These are phyloP conservation scores for Crucihimalaya himalaica DNA, from an alignment of 345 rosid genomes.

Conservation along the genomic window DNA sequence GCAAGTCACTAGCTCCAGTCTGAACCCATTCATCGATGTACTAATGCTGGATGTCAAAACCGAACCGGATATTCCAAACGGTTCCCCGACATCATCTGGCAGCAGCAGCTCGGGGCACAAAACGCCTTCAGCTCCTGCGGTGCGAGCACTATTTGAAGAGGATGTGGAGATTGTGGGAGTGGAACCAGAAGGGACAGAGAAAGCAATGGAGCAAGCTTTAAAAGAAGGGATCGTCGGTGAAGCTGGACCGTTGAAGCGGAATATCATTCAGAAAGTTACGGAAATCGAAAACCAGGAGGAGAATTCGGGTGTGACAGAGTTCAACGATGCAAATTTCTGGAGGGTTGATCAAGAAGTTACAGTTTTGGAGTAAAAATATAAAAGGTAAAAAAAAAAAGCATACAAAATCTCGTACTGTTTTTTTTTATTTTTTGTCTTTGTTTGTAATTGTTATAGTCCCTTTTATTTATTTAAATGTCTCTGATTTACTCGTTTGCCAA, in stretches of 20 bases:
- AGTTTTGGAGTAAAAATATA: constrained; percentile 57
- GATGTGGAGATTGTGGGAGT: constrained; percentile 96
- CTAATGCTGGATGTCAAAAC: constrained; percentile 43
- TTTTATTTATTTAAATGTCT: background rate
- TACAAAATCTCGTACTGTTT: background rate
- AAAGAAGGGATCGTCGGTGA: constrained; percentile 96
- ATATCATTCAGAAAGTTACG: constrained; percentile 46
- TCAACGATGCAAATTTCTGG: constrained; percentile 94
- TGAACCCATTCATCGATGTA: constrained; percentile 67
- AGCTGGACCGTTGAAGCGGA: constrained; percentile 85
- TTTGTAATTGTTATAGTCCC: background rate
- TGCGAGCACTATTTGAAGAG: constrained; percentile 82
- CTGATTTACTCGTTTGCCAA: background rate
- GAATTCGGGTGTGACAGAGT: constrained; percentile 64
- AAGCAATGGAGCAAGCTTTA: constrained; percentile 93
- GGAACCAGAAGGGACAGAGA: constrained; percentile 85
- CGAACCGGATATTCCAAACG: constrained; percentile 58
- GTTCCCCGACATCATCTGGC: constrained; percentile 53
- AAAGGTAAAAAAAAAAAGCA: background rate
- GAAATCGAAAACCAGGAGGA: constrained; percentile 62
- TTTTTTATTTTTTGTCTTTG: background rate
- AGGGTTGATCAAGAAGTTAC: constrained; percentile 88
- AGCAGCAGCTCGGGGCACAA: constrained; percentile 36
- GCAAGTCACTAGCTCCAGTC: constrained; percentile 58
- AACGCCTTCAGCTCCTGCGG: constrained; percentile 46